Evolutionary conservation across 495 filamentous ascomycete species (phyloP).

Genomic region (Friedmanniomyces endolithicus): DNA sequence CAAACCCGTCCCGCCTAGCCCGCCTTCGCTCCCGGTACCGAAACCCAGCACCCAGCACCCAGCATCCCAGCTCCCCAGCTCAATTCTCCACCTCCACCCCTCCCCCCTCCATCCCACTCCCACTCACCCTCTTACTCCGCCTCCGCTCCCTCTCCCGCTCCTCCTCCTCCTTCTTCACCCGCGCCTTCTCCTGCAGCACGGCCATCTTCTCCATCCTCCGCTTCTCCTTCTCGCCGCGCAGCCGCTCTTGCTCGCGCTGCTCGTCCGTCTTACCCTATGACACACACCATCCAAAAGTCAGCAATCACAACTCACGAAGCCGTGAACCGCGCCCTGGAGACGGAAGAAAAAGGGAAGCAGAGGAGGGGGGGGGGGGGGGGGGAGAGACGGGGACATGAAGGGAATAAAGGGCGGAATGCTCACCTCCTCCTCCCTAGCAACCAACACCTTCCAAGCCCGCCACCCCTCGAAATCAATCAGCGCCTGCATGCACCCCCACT

Average conservation of each 20-base stretch:
- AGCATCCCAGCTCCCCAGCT: too few species aligned
- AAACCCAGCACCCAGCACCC: too few species aligned
- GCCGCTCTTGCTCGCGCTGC: conserved; percentile 6
- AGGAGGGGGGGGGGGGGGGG: too few species aligned
- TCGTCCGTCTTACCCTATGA: conserved; percentile 9
- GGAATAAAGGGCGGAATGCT: not conserved
- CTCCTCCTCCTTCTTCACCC: conserved; percentile 11
- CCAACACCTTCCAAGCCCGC: conserved; percentile 84
- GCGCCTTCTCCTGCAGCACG: conserved; percentile 16
- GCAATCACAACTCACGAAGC: not conserved
- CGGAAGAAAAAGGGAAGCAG: too few species aligned
- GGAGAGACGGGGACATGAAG: too few species aligned
- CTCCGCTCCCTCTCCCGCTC: not conserved
- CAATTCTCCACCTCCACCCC: not conserved
- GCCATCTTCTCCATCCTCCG: conserved; percentile 18
- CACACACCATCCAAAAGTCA: not conserved
- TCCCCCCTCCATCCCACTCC: not conserved
- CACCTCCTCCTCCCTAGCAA: conserved; percentile 10
- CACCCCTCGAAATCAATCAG: conserved; percentile 97
- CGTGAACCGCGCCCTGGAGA: not conserved
- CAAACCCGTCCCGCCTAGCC: too few species aligned
- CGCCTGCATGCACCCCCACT: conserved; percentile 99
- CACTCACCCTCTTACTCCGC: conserved; percentile 1
- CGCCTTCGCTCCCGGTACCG: too few species aligned
- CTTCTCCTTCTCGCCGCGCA: conserved; percentile 5